Base-by-base conservation (phyloP, 176 grass and related monocot genomes). In the Chrysopogon serrulatus region DNA sequence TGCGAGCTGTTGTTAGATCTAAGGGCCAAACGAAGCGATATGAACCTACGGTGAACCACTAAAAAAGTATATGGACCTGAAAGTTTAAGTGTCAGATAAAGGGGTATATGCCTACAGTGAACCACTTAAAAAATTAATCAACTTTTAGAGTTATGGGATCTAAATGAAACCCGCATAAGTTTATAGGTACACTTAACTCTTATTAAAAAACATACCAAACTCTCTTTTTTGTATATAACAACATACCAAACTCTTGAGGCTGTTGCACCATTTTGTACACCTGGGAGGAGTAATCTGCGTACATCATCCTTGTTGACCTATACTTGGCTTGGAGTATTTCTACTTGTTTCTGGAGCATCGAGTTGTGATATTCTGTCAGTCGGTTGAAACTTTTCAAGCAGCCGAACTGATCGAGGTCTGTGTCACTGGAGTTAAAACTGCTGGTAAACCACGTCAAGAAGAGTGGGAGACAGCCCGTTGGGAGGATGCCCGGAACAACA, bases 181-280 rank as follows among this genome's bases (percentile, higher is more conserved):
- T n/a, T n/a, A n/a, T n/a, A n/a, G n/a, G n/a, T n/a, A n/a, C n/a
- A n/a, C n/a, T n/a, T n/a, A n/a, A n/a, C n/a, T n/a, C n/a, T 4
- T 11, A 35, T 2, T 68, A 5, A 6, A 36, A 37, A 21, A 18
- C 16, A 48, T 3, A n/a, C n/a, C n/a, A n/a, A n/a, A n/a, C n/a
- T n/a, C n/a, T n/a, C n/a, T n/a, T n/a, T n/a, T n/a, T n/a, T n/a
- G n/a, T n/a, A n/a, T n/a, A n/a, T n/a, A n/a, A n/a, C n/a, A n/a
- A n/a, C n/a, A n/a, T n/a, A 84, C 89, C 90, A 17, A 88, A 88
- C 61, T 82, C 73, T 4, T 73, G n/a, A 9, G 86, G 90, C 61
- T 88, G 35, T 0, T 68, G 49, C 35, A 77, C 32, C 36, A 92
- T 85, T 23, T 23, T 53, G 35, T 79, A 77, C n/a, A 77, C 23